These are phyloP conservation scores for Canariomyces notabilis DNA, from an alignment of 2,329 filamentous ascomycete genomes.

Conservation along the genomic window DNA sequence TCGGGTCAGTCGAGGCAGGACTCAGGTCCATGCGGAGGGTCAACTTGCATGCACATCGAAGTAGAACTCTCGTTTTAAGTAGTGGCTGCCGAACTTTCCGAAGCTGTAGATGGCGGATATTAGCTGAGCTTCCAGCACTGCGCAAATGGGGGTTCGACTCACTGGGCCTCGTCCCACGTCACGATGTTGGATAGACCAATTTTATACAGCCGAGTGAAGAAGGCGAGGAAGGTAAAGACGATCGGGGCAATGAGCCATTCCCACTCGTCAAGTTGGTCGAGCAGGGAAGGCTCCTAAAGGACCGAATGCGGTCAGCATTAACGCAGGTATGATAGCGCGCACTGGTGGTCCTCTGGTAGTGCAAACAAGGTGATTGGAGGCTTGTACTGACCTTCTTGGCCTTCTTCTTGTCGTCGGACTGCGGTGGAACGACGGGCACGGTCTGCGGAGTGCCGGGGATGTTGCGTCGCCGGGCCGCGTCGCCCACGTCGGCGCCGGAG, in stretches of 20 bases:
- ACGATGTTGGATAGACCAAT: slow-evolving; percentile 64
- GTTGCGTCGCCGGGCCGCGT: slow-evolving; percentile 53
- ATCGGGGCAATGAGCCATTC: slow-evolving; percentile 58
- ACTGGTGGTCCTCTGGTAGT: not conserved
- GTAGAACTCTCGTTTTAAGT: slow-evolving; percentile 98
- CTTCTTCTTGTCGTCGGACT: slow-evolving; percentile 58
- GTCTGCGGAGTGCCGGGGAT: slow-evolving; percentile 39
- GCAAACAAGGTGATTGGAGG: not conserved
- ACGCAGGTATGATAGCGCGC: slow-evolving; percentile 1
- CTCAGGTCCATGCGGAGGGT: not conserved
- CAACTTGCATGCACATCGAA: slow-evolving; percentile 61
- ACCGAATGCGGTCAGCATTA: slow-evolving; percentile 22
- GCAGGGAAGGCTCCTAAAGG: slow-evolving; percentile 47
- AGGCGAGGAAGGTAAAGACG: slow-evolving; percentile 55
- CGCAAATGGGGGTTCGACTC: slow-evolving; percentile 32
- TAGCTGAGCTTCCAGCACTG: slow-evolving; percentile 16
- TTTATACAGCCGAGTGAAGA: slow-evolving; percentile 65
- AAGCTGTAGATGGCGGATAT: slow-evolving; percentile 51
- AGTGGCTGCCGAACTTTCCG: slow-evolving; percentile 97
- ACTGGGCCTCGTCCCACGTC: slow-evolving; percentile 65
- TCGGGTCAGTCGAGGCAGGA: slow-evolving; percentile 21
- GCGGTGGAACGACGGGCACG: slow-evolving; percentile 34
- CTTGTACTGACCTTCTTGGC: slow-evolving; percentile 47
- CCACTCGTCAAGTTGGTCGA: slow-evolving; percentile 60
- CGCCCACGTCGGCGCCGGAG: slow-evolving; percentile 55